Evolutionary conservation across 495 filamentous ascomycete species (phyloP), one percentile per base, ranked within the genome.

Genomic region (Apiosordaria backusii): DNA sequence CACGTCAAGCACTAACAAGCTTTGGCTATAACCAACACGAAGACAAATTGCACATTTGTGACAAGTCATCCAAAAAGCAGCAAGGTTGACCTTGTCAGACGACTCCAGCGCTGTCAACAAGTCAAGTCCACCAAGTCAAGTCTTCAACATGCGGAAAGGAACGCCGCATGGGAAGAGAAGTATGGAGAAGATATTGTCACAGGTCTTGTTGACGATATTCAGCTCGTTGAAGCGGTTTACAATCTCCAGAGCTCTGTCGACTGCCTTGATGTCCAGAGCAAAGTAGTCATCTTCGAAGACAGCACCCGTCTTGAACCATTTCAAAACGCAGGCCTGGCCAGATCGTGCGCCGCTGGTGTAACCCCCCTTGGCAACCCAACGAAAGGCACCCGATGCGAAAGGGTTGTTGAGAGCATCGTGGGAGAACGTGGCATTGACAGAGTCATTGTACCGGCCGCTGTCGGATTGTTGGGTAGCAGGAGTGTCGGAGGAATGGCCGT

Each of bases 271-370:
- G 53, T 81, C 77, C 15, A 72, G 67, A 1, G 63, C 61, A 65
- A 79, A 81, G 66, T 73, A 79, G 24, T 76, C 70, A 0, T 21
- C 52, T n/a, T 71, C 70, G 62, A 73, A 77, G 50, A 69, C 70
- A 1, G 63, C 66, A 15, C 72, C 72, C 2, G 67, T 69, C 67
- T 77, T 79, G 65, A 79, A 79, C 72, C 76, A 74, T 63, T 80
- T 80, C 26, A 21, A 19, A 22, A 79, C 76, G 50, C 75, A 78
- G 4, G 60, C 62, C 64, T 80, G 66, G 24, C 73, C 75, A 0
- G 1, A 9, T 7, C 75, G 72, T 0, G 16, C 9, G 10, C 76
- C 77, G 4, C 15, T 35, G 25, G 25, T 69, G 57, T 79, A 79
- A 13, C 1, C 58, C 10, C 73, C 78, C 50, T 74, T 72, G 25